phyloP scores from a whole-genome alignment of 2,329 filamentous ascomycete species.

The Pseudocercospora vitis region DNA sequence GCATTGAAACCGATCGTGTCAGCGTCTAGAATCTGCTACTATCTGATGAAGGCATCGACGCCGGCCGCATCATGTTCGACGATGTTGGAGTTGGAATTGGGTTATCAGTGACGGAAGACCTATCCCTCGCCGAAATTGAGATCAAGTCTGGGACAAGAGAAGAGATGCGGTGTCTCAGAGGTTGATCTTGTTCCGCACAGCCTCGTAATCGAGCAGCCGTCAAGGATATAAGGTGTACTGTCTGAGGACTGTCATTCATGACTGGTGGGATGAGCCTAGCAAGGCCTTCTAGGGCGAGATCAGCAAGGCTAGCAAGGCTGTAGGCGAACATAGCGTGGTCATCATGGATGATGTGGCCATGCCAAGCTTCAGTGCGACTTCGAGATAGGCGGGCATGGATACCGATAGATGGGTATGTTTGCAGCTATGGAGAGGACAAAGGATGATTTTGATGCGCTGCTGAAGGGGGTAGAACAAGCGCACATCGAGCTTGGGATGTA shows the following conservation, averaged over 20 bases:
- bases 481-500: conserved; percentile 10
- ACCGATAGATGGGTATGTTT: conserved; percentile 21
- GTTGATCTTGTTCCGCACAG: conserved; percentile 17
- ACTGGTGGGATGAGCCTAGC: conserved; percentile 14
- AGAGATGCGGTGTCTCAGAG: conserved; percentile 11
- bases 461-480: not conserved
- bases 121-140: conserved; percentile 5
- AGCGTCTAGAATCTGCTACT: conserved; percentile 10
- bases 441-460: conserved; percentile 9
- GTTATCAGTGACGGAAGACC: not conserved
- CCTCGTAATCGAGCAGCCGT: conserved; percentile 19
- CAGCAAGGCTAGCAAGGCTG: conserved; percentile 16
- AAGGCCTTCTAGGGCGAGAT: conserved; percentile 13
- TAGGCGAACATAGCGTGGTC: conserved; percentile 16
- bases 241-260: conserved; percentile 11
- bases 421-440: conserved; percentile 15
- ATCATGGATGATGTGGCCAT: conserved; percentile 18
- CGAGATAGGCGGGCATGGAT: conserved; percentile 21
- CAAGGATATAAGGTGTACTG: conserved; percentile 7
- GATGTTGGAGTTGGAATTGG: conserved; percentile 4
- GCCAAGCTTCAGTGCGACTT: conserved; percentile 14
- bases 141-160: conserved; percentile 1
- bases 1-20: conserved; percentile 14
- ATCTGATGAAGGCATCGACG: conserved; percentile 3
- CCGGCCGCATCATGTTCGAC: not conserved